Conservation (phyloP, 2,329 filamentous ascomycete genomes). For the Calonectria leucothoes region DNA sequence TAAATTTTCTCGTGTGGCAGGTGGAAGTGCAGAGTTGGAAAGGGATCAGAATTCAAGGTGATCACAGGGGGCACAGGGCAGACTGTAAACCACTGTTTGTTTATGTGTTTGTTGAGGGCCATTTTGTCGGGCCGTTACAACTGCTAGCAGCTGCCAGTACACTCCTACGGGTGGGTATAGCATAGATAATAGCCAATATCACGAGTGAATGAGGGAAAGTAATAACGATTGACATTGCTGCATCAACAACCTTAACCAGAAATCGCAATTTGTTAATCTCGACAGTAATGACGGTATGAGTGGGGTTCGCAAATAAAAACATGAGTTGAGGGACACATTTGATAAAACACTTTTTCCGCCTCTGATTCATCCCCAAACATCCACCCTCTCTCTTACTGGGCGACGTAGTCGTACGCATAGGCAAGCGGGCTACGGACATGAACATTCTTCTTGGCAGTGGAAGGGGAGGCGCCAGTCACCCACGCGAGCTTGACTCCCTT, state of each 20-base stretch:
- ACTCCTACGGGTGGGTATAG: no score
- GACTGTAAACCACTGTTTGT: not conserved
- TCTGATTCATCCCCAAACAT: not conserved
- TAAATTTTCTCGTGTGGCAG: not conserved
- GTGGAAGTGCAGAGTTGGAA: not conserved
- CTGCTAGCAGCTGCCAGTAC: not conserved
- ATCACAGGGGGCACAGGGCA: not conserved
- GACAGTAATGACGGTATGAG: not conserved
- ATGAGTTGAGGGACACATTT: not conserved
- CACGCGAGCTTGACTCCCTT: slow-evolving; percentile 57
- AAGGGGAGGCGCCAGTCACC: slow-evolving; percentile 27
- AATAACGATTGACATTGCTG: not conserved
- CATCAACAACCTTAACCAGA: not conserved
- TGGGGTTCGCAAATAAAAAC: not conserved
- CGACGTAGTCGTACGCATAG: slow-evolving; percentile 16
- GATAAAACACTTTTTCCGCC: not conserved
- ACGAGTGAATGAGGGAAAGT: not conserved
- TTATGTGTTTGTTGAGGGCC: not conserved
- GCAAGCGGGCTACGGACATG: slow-evolving; percentile 32
- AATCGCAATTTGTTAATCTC: not conserved
- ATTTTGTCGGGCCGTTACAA: not conserved
- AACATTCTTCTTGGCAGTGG: slow-evolving; percentile 24
- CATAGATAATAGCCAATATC: not conserved
- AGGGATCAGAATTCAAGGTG: not conserved
- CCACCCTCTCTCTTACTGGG: no score